These are phyloP conservation scores for Globisporangium takayamanum DNA, from an alignment of 352 stramenopile species.

Conservation along the genomic window DNA sequence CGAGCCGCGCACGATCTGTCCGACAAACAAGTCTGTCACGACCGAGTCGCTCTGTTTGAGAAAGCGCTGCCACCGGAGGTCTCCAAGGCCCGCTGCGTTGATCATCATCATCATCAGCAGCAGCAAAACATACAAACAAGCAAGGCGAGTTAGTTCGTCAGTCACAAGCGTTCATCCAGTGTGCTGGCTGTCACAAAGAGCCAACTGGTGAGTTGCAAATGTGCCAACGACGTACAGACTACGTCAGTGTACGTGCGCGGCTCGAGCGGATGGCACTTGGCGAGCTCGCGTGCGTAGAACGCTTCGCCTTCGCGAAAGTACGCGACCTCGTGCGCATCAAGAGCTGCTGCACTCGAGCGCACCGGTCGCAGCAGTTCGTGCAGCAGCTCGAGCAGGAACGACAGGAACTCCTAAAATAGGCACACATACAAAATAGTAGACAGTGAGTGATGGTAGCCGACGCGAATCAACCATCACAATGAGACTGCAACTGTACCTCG, in stretches of 20 bases:
- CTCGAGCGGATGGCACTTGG: constrained; percentile 22
- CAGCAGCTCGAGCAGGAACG: constrained; percentile 60
- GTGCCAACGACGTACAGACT: constrained; percentile 36
- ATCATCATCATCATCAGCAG: neutral
- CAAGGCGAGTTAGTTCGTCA: neutral
- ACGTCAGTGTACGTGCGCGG: constrained; percentile 51
- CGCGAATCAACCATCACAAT: neutral
- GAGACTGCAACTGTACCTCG: constrained; percentile 20
- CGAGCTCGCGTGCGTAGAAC: constrained; percentile 20
- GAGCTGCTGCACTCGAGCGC: neutral
- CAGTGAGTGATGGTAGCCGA: neutral
- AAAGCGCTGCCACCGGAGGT: constrained; percentile 54
- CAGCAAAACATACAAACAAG: neutral
- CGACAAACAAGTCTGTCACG: constrained; percentile 63
- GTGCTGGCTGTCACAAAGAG: too few species aligned
- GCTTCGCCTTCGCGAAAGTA: constrained; percentile 22
- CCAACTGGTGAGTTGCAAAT: too few species aligned
- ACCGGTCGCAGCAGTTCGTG: constrained; percentile 41
- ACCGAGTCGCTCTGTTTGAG: constrained; percentile 53
- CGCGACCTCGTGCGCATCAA: constrained; percentile 5
- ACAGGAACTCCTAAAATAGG: constrained; percentile 46
- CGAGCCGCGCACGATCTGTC: constrained; percentile 72
- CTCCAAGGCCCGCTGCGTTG: constrained; percentile 39
- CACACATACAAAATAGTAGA: neutral
- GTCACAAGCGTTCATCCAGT: neutral